Base-by-base conservation (phyloP, 2,329 filamentous ascomycete species). In the Plectosphaerella cucumerina region DNA sequence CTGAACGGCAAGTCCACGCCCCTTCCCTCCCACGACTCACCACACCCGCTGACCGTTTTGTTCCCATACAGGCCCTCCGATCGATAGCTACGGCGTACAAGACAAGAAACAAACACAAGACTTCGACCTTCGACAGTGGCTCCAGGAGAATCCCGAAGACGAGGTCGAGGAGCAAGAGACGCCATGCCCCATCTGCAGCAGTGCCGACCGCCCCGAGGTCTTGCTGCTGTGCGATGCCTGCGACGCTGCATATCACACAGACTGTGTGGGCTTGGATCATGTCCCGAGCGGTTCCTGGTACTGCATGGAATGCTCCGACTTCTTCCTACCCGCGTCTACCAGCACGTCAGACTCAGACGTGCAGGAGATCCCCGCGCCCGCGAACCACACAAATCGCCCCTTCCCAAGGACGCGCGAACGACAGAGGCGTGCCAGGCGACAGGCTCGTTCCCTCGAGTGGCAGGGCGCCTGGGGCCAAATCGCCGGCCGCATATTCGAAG, bases 141-240 rank as follows among this genome's bases (percentile, higher is more conserved):
- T 86, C 56, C 84, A 91, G 69, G 83, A 92, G 53, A 78, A 81
- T 57, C 77, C 87, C 51, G 88, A 93, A 49, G 84, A 86, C 52
- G 81, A 82, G 50, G 73, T 78, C 39, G 84, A 92, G 53, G 85
- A 89, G 52, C 75, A 80, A 47, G 78, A 82, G 59, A 76, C 78
- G 45, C 82, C 82, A 51, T 99, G 94, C 68, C 87, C 90, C 47
- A 80, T 97, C 47, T 99, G 94, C 74, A 86, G 87, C 56, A 81
- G 84, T 47, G 78, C 85, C 59, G 90, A 94, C 58, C 84, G 93
- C 60, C 88, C 94, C 67, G 88, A 95, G 57, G 78, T 91, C 17
- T 80, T 96, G 48, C 84, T 97, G 58, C 82, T 96, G 54, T 99
- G 94, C 71, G 91, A 97, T 67, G 86, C 85, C 62, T 99, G 94